These are phyloP conservation scores for Rhizopogon vinicolor DNA, from an alignment of 768 basidiomycete genomes.

Conservation along the genomic window DNA sequence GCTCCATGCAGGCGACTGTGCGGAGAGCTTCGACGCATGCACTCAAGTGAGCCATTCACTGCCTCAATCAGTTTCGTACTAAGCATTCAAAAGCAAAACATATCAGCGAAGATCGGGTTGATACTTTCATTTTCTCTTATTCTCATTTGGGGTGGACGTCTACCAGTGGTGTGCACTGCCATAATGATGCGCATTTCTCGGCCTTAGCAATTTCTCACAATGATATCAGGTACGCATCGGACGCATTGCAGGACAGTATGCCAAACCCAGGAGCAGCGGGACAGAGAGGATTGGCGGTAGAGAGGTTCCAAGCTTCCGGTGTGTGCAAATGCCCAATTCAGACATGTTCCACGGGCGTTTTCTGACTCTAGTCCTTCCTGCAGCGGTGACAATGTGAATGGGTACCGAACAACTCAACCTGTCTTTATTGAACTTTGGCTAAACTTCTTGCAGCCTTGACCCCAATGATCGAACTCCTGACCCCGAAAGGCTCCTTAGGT, in stretches of 20 bases:
- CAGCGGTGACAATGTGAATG: slow-evolving; percentile 97
- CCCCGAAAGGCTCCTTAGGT: slow-evolving; percentile 83
- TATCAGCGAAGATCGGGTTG: slow-evolving; percentile 82
- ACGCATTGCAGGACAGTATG: slow-evolving; percentile 95
- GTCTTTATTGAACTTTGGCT: not conserved
- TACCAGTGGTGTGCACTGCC: slow-evolving; percentile 72
- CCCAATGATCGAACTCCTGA: slow-evolving; percentile 82
- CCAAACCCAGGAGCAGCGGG: slow-evolving; percentile 85
- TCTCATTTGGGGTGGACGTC: slow-evolving; percentile 87
- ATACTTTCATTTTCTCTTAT: slow-evolving; percentile 95
- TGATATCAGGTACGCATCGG: slow-evolving; percentile 65
- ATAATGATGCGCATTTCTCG: not conserved
- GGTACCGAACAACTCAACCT: slow-evolving; percentile 37
- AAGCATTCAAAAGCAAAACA: slow-evolving; percentile 60
- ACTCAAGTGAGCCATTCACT: slow-evolving; percentile 55
- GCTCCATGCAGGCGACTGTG: slow-evolving; percentile 96
- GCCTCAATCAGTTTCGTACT: slow-evolving; percentile 9
- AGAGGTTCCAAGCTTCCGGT: slow-evolving; percentile 87
- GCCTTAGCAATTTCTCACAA: slow-evolving; percentile 3
- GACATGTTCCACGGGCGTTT: not conserved
- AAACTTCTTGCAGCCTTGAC: slow-evolving; percentile 44
- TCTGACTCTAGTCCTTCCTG: not conserved
- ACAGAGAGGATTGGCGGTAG: slow-evolving; percentile 74
- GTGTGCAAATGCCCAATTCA: slow-evolving; percentile 13
- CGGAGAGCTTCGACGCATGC: slow-evolving; percentile 92